phyloP scores from a whole-genome alignment of 495 filamentous ascomycete genomes.

The Pseudevernia furfuracea region DNA sequence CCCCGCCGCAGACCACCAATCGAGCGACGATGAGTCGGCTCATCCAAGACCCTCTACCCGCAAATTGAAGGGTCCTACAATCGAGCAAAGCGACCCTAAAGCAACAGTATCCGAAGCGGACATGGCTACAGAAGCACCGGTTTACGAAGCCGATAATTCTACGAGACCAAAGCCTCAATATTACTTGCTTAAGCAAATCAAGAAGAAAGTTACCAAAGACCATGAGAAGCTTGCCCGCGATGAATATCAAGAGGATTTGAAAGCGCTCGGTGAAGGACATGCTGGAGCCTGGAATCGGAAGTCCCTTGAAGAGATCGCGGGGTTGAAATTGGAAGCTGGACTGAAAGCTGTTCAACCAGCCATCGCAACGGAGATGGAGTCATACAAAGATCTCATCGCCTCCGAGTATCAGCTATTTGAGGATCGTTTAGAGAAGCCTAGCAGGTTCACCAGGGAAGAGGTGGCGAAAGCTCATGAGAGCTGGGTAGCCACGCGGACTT shows the following conservation, averaged over 20 bases:
- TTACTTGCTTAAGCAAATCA: neutral
- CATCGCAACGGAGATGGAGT: neutral
- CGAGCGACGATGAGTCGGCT: neutral
- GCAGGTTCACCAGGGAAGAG: neutral
- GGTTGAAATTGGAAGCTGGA: neutral
- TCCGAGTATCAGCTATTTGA: neutral
- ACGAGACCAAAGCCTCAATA: neutral
- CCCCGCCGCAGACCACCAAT: neutral
- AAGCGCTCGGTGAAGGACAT: neutral
- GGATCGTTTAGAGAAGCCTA: too few relatives aligned
- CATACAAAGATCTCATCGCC: neutral
- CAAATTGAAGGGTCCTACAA: neutral
- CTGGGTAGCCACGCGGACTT: neutral
- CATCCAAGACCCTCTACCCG: neutral
- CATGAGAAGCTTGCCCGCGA: neutral
- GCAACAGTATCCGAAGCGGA: neutral
- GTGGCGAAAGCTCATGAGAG: neutral
- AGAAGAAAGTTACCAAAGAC: neutral
- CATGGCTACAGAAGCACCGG: neutral
- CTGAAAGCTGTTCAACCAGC: neutral
- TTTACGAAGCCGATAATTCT: neutral
- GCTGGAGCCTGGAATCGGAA: neutral
- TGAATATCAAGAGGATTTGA: neutral
- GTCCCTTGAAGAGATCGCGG: neutral
- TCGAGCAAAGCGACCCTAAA: neutral